Evolutionary conservation across 768 basidiomycete genomes (phyloP).

Genomic region (Termitomyces sp.): DNA sequence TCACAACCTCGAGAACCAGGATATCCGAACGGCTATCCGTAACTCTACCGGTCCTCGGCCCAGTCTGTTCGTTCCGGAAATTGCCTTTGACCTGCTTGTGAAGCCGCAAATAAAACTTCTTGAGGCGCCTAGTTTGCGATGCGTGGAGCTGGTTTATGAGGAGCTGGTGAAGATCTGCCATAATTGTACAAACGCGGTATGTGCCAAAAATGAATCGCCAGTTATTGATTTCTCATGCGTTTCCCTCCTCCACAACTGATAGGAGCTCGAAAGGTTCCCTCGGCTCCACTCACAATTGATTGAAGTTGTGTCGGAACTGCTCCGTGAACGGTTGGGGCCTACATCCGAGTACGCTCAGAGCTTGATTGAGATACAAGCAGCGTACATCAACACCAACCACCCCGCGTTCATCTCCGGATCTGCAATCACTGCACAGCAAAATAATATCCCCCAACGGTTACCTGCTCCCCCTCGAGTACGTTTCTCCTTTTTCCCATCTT

Average conservation of each 20-base stretch:
- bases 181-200: conserved; percentile 86
- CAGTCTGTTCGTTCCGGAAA: conserved; percentile 94
- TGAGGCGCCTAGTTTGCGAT: conserved; percentile 90
- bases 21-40: conserved; percentile 96
- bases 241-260: not conserved
- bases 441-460: conserved; percentile 34
- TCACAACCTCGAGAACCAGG: conserved; percentile 84
- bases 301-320: conserved; percentile 93
- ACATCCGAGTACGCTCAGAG: conserved; percentile 96
- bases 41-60: conserved; percentile 97
- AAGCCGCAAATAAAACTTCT: conserved; percentile 98
- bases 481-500: conserved; percentile 3
- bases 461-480: conserved; percentile 50
- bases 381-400: conserved; percentile 99
- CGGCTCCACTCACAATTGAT: conserved; percentile 88
- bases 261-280: conserved; percentile 97
- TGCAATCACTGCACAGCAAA: conserved; percentile 51
- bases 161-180: conserved; percentile 99
- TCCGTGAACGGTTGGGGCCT: conserved; percentile 92
- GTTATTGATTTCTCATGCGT: not conserved
- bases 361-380: conserved; percentile 94
- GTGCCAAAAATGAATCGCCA: conserved; percentile 20
- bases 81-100: conserved; percentile 93
- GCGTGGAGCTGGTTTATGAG: conserved; percentile 97
- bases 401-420: conserved; percentile 88